Base-by-base conservation (phyloP, 2,329 filamentous ascomycete genomes). In the Dothistroma septosporum region DNA sequence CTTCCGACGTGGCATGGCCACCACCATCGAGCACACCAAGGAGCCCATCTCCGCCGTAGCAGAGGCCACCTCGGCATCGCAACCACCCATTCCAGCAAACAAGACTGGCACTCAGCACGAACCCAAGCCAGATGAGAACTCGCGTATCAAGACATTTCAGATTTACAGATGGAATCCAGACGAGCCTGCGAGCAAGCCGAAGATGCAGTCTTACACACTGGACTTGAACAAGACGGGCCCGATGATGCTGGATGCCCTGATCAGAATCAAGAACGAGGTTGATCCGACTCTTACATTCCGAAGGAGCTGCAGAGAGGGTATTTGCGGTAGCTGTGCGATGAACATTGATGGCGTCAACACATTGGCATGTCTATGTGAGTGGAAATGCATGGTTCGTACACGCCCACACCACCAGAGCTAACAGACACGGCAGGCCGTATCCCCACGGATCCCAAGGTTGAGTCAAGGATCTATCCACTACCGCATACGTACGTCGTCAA, bases 311-410 rank as follows among this genome's bases (percentile, higher is more conserved):
- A 85, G 94, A 80, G 94, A 99, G 85, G 94, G 94, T 70, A 99
- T 99, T 74, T 99, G 94, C 76, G 94, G 94, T 69, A 96, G 91
- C 78, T 99, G 94, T 77, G 94, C 94, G 69, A 99, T 99, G 94
- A 99, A 99, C 84, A 97, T 99, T 77, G 95, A 97, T 77, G 94
- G 94, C 77, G 90, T 95, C 73, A 99, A 99, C 83, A 99, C 94
- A 60, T 81, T 99, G 72, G 94, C 94, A 69, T 99, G 94, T 80
- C 82, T 99, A 75, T 99, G 94, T 96, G 90, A 71, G 89, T 87
- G 19, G 8, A 19, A 6, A 33, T 12, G 35, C 48, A 19, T 53
- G n/a, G 47, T 19, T 53, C 7, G 12, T 10, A 4, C 8, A 55
- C 44, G 53, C 53, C 35, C 41, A 33, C 35, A 49, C 50, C 32